Base-by-base conservation (phyloP, 2,329 filamentous ascomycete genomes). In the Penicillium decumbens region DNA sequence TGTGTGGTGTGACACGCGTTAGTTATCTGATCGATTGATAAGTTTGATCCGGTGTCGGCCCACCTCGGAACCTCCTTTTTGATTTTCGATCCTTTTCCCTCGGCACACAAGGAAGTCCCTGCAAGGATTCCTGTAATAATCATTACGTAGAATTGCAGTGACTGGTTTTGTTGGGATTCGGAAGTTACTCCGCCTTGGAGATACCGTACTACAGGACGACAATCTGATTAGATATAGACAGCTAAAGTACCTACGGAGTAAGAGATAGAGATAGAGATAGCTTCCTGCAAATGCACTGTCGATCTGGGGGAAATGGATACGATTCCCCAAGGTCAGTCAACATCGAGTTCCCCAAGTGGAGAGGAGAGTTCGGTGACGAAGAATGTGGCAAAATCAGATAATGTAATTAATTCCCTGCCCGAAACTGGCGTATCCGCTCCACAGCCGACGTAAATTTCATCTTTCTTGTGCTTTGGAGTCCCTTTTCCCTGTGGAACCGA, bases 331-430 rank as follows among this genome's bases (percentile, higher is more conserved):
- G 25, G 15, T 18, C 15, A 18, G 15, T 35, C 13, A 43, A 20
- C 30, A 35, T 6, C 32, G 6, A 40, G 38, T 40, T 25, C 23
- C 38, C 23, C 12, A 27, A 15, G 10, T 5, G 13, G 23, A 25
- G 24, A 27, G 38, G 12, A 27, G 25, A 40, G 37, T 27, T 35
- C 39, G 27, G 23, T 33, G 39, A 44, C 29, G 18, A 38, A n/a
- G 49, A 52, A 55, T 54, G 53, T 56, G 54, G 51, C 54, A 55
- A 54, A 54, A 56, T 56, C 54, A 46, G 51, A 54, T 56, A 56
- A 57, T 23, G 20, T 23, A 23, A 23, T 23, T 23, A 23, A 23
- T 40, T 49, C 45, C 40, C 18, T 37, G 32, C 42, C 46, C 42
- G 29, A 46, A 45, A 49, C 27, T 43, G 40, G 45, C 37, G 37